Evolutionary conservation across 495 filamentous ascomycete genomes (phyloP).

Genomic region (Aspergillus saccharolyticus): DNA sequence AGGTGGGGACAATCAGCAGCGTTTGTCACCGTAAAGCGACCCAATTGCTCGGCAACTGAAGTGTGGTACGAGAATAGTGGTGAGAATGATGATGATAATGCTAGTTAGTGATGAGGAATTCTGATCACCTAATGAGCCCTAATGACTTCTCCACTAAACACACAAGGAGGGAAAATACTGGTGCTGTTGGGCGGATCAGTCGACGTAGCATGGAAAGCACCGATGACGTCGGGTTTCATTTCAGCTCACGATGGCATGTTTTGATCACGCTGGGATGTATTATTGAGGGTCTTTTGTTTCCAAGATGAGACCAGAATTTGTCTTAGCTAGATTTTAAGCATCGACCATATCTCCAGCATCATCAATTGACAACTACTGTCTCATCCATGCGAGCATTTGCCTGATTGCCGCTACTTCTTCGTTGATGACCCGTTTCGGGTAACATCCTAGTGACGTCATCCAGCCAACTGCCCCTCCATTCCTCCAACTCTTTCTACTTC

Average conservation of each 20-base stretch:
- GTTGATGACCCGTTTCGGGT: neutral
- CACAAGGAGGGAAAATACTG: neutral
- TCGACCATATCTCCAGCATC: neutral
- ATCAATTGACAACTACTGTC: no score
- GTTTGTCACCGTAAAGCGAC: neutral
- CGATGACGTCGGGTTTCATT: neutral
- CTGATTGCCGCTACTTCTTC: neutral
- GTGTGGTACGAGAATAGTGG: neutral
- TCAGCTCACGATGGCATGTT: neutral
- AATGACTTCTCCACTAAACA: neutral
- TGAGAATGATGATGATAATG: neutral
- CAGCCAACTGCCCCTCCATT: constrained; percentile 4
- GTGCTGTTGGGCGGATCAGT: neutral
- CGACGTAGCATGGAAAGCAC: neutral
- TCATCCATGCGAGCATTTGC: neutral
- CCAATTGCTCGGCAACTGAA: neutral
- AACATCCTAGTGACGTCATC: constrained; percentile 31
- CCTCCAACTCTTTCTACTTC: constrained; percentile 16
- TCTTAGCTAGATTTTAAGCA: neutral
- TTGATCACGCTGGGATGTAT: neutral
- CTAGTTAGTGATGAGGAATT: neutral
- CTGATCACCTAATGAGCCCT: neutral
- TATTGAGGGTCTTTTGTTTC: neutral
- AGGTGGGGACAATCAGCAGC: constrained; percentile 18
- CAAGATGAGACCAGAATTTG: neutral